These are phyloP conservation scores for Diplocarpon rosae DNA, from an alignment of 2,329 filamentous ascomycete genomes.

Conservation along the genomic window DNA sequence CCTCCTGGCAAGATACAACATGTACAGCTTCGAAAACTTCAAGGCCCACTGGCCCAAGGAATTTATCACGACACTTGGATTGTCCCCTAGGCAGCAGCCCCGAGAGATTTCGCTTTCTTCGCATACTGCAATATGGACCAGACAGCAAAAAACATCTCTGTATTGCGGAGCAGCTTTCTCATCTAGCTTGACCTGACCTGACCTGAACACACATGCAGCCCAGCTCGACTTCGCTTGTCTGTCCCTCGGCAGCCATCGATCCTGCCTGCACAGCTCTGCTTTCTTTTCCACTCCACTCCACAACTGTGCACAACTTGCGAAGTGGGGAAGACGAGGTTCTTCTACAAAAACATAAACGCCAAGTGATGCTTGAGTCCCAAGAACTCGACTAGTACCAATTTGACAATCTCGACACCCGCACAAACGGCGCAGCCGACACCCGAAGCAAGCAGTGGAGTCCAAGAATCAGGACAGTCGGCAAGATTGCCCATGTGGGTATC, in stretches of 20 bases:
- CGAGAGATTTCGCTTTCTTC: no score
- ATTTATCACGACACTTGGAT: no score
- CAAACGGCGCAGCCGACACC: not conserved
- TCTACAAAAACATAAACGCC: no score
- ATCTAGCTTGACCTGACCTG: not conserved
- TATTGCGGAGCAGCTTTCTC: not conserved
- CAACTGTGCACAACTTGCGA: no score
- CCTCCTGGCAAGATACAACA: no score
- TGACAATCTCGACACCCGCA: not conserved
- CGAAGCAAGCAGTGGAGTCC: not conserved
- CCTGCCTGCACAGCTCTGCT: not conserved
- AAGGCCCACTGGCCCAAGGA: no score
- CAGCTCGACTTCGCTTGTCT: not conserved
- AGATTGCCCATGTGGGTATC: constrained; percentile 2
- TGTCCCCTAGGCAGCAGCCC: no score
- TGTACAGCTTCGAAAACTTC: no score
- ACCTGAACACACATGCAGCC: not conserved
- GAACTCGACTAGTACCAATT: not conserved
- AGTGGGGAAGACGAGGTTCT: no score
- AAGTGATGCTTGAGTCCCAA: not conserved
- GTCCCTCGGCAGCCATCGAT: not conserved
- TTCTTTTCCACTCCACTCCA: not conserved
- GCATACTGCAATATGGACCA: no score
- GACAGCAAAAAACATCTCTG: no score
- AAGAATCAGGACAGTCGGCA: not conserved